A percentile compares a stretch with the other conserved stretches of the same genome.
These are phyloP conservation scores for Aspergillus uvarum DNA, from an alignment of 2,329 filamentous ascomycete species.

Conservation along the genomic window DNA sequence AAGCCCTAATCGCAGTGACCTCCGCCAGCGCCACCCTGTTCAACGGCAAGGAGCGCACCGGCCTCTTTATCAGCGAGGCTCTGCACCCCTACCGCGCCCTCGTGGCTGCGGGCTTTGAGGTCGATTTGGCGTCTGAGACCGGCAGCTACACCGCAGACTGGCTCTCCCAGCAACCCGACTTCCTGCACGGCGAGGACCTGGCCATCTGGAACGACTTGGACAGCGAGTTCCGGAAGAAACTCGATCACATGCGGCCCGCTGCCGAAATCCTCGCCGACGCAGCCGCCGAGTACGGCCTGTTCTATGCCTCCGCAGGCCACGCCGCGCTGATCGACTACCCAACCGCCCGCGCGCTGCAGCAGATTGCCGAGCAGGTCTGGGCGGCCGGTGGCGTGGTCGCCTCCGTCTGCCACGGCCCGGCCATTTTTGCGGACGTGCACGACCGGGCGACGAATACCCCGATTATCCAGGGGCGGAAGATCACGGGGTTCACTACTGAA, in stretches of 20 bases:
- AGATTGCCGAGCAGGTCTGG: slow-evolving; percentile 30
- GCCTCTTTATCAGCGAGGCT: slow-evolving; percentile 12
- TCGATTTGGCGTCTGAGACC: slow-evolving; percentile 50
- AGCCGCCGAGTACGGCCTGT: slow-evolving; percentile 33
- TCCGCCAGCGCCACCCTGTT: slow-evolving; percentile 7
- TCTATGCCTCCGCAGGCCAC: slow-evolving; percentile 44
- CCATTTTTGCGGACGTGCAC: slow-evolving; percentile 1
- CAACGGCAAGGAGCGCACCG: slow-evolving; percentile 8
- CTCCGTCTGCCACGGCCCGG: slow-evolving; percentile 8
- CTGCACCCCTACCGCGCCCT: slow-evolving; percentile 8
- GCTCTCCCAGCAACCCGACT: slow-evolving; percentile 46
- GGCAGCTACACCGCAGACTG: slow-evolving; percentile 47
- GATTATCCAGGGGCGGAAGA: slow-evolving; percentile 3
- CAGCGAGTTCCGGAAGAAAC: slow-evolving; percentile 40
- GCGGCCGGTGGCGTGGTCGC: slow-evolving; percentile 31
- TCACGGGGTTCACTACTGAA: slow-evolving; percentile 9
- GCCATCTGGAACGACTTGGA: slow-evolving; percentile 41
- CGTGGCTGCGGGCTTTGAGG: slow-evolving; percentile 37
- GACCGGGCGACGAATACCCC: neutral
- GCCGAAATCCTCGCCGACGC: neutral
- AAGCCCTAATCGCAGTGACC: slow-evolving; percentile 10
- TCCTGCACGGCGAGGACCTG: slow-evolving; percentile 43
- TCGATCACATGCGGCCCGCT: slow-evolving; percentile 5
- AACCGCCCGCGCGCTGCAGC: slow-evolving; percentile 30
- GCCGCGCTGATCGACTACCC: slow-evolving; percentile 45